phyloP scores from a whole-genome alignment of 805 yeast genomes.

The Tetrapisispora pingtungensis region DNA sequence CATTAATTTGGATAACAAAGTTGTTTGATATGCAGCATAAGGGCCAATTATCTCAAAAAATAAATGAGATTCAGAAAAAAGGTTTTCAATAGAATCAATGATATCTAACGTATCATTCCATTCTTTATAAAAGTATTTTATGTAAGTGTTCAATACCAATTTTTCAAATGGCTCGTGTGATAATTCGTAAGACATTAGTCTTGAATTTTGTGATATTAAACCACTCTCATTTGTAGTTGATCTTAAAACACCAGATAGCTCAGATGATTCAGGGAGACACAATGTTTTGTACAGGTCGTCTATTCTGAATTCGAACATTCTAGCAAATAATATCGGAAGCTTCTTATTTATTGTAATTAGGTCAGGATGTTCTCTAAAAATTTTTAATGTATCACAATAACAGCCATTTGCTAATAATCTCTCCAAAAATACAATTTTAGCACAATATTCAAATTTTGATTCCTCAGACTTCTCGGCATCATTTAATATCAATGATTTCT shows the following conservation, averaged over 20 bases:
- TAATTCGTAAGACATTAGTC: constrained; percentile 8
- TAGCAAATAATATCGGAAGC: constrained; percentile 37
- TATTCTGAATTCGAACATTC: constrained; percentile 41
- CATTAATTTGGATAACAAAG: constrained; percentile 47
- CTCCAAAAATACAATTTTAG: constrained; percentile 41
- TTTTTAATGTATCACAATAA: constrained; percentile 48
- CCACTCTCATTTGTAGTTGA: constrained; percentile 12
- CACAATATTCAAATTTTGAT: constrained; percentile 10
- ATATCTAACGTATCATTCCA: constrained; percentile 40
- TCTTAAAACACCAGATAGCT: neutral
- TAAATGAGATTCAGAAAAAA: constrained; percentile 40
- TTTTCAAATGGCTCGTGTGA: constrained; percentile 10
- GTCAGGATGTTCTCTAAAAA: constrained; percentile 53
- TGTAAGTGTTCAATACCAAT: constrained; percentile 11
- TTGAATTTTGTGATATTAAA: constrained; percentile 12
- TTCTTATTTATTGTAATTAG: constrained; percentile 45
- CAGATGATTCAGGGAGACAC: neutral
- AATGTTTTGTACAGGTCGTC: constrained; percentile 33
- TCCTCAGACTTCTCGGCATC: neutral
- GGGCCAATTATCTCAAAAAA: constrained; percentile 48
- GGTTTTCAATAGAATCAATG: constrained; percentile 32
- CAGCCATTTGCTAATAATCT: constrained; percentile 50
- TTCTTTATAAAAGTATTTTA: constrained; percentile 35
- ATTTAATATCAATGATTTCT: neutral
- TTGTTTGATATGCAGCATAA: constrained; percentile 38